Percentiles rank a stretch among this genome's conserved stretches.
Evolutionary conservation across 2,329 filamentous ascomycete species (phyloP).

Genomic region (Xylaria sp.): DNA sequence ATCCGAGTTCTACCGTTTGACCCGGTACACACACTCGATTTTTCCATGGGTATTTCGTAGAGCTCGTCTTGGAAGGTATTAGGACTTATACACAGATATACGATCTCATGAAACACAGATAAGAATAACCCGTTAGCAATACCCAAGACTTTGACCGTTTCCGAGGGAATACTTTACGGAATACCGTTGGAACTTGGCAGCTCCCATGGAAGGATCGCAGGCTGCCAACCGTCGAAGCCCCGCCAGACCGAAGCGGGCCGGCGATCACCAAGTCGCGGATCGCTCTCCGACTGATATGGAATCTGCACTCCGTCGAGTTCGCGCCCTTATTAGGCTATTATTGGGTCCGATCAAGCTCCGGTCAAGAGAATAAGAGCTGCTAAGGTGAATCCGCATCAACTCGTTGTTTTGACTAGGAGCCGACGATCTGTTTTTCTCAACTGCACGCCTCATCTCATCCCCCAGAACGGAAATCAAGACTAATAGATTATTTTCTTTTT

Average conservation of each 20-base stretch:
- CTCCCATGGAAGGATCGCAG: neutral
- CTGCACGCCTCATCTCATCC: neutral
- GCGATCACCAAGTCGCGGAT: neutral
- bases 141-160: no score
- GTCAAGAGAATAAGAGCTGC: neutral
- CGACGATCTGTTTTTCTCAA: neutral
- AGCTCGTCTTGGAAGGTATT: no score
- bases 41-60: no score
- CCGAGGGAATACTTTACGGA: no score
- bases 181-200: neutral
- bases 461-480: neutral
- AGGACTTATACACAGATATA: no score
- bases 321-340: neutral
- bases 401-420: neutral
- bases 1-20: no score
- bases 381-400: neutral
- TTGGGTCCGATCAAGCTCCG: constrained; percentile 18
- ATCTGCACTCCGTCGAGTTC: neutral
- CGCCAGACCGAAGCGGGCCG: neutral
- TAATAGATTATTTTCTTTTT: neutral
- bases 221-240: neutral
- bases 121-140: no score
- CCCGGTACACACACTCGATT: no score
- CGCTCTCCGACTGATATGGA: neutral
- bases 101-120: no score